Evolutionary conservation across 2,329 filamentous ascomycete genomes (phyloP).

Genomic region (Aspergillus sp.): DNA sequence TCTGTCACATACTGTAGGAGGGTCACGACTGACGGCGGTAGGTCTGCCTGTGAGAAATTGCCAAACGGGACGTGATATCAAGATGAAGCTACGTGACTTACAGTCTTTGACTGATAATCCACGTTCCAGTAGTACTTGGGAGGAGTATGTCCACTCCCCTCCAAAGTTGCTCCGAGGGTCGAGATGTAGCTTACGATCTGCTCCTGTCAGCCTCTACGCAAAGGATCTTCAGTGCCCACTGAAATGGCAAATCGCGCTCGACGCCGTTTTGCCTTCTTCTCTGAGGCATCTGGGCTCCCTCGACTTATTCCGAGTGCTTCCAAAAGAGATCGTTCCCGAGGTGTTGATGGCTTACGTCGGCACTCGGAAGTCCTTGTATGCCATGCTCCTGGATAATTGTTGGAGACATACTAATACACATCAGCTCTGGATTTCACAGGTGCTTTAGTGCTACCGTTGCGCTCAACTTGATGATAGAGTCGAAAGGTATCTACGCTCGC

Average conservation of each 20-base stretch:
- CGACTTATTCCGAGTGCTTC: conserved; percentile 34
- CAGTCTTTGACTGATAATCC: conserved; percentile 11
- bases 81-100: conserved; percentile 32
- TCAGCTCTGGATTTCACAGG: conserved; percentile 34
- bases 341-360: conserved; percentile 39
- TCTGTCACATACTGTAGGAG: not conserved
- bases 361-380: conserved; percentile 29
- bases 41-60: conserved; percentile 35
- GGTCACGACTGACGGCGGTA: conserved; percentile 8
- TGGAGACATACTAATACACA: too few species aligned
- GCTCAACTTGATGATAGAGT: conserved; percentile 32
- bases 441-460: conserved; percentile 38
- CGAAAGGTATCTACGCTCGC: conserved; percentile 20
- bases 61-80: conserved; percentile 31
- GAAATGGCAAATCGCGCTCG: conserved; percentile 29
- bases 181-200: conserved; percentile 14
- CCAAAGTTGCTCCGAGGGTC: conserved; percentile 9
- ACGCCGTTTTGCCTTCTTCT: conserved; percentile 27
- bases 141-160: conserved; percentile 16
- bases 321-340: conserved; percentile 32
- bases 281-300: conserved; percentile 32
- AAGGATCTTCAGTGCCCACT: conserved; percentile 32
- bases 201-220: conserved; percentile 30
- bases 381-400: not conserved
- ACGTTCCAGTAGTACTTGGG: conserved; percentile 7